Conservation (phyloP, 2,329 filamentous ascomycete species). For the Endoconidiophora laricicola region DNA sequence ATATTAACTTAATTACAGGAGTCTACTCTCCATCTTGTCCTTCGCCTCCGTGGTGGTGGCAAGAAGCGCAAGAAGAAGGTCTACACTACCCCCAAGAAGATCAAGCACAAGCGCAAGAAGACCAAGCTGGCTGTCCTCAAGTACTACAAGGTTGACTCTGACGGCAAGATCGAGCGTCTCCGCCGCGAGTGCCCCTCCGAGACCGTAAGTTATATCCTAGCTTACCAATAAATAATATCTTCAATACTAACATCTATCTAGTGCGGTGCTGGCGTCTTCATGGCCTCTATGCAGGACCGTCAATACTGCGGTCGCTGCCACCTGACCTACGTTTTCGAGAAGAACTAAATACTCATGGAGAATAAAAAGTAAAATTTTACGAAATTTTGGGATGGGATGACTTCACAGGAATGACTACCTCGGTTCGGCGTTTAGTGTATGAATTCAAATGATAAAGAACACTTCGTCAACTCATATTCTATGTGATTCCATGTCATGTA, state of each 20-base stretch:
- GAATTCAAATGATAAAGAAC: conserved; percentile 11
- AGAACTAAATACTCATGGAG: conserved; percentile 31
- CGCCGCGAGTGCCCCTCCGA: conserved; percentile 91
- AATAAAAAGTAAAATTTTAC: conserved; percentile 13
- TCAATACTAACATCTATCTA: conserved; percentile 21
- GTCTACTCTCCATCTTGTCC: conserved; percentile 89
- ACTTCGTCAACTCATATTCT: conserved; percentile 8
- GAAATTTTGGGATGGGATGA: conserved; percentile 14
- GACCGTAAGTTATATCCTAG: conserved; percentile 43
- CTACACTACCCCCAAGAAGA: conserved; percentile 99
- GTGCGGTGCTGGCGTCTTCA: conserved; percentile 99
- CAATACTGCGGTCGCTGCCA: conserved; percentile 81
- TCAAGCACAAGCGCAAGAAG: conserved; percentile 99
- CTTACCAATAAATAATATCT: conserved; percentile 20
- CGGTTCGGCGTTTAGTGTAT: conserved; percentile 13
- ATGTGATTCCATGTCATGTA: background rate
- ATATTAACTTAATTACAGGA: conserved; percentile 11
- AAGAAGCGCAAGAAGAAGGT: conserved; percentile 99
- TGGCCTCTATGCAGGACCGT: conserved; percentile 99
- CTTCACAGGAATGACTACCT: conserved; percentile 14
- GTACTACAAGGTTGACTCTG: conserved; percentile 99
- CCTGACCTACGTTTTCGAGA: conserved; percentile 58
- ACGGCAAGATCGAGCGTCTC: conserved; percentile 99
- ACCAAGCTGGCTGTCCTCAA: conserved; percentile 99
- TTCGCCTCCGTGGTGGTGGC: conserved; percentile 92